phyloP scores from a whole-genome alignment of 73 alveolate species.

The Blepharisma stoltei region DNA sequence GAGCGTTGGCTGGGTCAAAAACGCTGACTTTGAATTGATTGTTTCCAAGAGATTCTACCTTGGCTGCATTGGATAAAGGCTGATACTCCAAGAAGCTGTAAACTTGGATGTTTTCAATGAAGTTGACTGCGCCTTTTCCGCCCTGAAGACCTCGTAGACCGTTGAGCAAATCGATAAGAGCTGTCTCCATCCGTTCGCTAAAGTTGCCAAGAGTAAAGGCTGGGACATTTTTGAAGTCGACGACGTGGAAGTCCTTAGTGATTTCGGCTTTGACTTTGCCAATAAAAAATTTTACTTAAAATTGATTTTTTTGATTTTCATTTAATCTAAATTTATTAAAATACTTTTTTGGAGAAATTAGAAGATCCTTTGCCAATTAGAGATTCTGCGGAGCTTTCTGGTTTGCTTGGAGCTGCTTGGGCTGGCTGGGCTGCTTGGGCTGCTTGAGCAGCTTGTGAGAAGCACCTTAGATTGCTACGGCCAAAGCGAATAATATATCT shows the following conservation, averaged over 20 bases:
- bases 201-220: neutral
- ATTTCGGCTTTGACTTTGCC: too few relatives aligned
- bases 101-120: neutral
- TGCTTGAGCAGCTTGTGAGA: too few relatives aligned
- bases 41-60: neutral
- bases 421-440: too few relatives aligned
- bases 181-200: neutral
- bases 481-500: too few relatives aligned
- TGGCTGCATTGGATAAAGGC: slow-evolving; percentile 22
- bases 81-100: slow-evolving; percentile 14
- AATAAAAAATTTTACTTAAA: too few relatives aligned
- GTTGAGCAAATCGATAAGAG: neutral
- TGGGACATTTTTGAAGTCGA: neutral
- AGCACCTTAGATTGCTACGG: too few relatives aligned
- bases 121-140: neutral
- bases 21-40: neutral
- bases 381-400: too few relatives aligned
- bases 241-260: neutral
- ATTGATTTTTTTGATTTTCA: too few relatives aligned
- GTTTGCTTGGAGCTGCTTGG: too few relatives aligned
- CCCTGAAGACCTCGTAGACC: neutral
- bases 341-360: too few relatives aligned
- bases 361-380: too few relatives aligned
- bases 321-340: too few relatives aligned
- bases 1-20: slow-evolving; percentile 19